phyloP scores from a whole-genome alignment of 2,329 filamentous ascomycete genomes.

The Fusarium circinatum region DNA sequence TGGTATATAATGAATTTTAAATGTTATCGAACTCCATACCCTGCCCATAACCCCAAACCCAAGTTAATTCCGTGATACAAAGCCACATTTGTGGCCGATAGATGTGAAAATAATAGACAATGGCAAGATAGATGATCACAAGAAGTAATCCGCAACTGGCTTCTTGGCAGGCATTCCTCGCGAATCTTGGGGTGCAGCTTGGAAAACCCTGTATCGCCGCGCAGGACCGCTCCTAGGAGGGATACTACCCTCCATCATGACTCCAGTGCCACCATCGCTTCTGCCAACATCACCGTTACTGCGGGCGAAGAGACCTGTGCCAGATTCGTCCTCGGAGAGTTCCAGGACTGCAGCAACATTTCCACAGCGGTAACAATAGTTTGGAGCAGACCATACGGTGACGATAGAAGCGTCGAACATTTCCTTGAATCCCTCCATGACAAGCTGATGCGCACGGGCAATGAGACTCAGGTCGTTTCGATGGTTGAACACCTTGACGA shows the following conservation, averaged over 20 bases:
- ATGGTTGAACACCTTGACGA: constrained; percentile 96
- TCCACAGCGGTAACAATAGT: constrained; percentile 96
- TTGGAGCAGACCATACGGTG: constrained; percentile 98
- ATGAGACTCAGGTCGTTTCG: constrained; percentile 92
- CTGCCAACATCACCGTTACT: constrained; percentile 76
- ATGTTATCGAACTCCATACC: constrained; percentile 40
- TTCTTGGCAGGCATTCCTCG: constrained; percentile 99
- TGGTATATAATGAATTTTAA: constrained; percentile 15
- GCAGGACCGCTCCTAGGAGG: constrained; percentile 74
- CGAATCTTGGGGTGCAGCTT: constrained; percentile 94
- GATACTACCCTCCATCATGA: constrained; percentile 60
- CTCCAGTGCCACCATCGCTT: constrained; percentile 61
- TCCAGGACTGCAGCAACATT: constrained; percentile 97
- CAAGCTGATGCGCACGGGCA: constrained; percentile 93
- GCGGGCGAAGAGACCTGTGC: constrained; percentile 74
- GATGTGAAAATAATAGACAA: constrained; percentile 3
- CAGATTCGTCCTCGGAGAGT: constrained; percentile 86
- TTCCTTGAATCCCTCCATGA: constrained; percentile 99
- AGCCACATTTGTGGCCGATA: constrained; percentile 15
- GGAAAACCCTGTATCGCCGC: constrained; percentile 91
- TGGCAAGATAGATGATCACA: constrained; percentile 57
- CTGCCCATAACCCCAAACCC: constrained; percentile 34
- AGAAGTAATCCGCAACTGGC: constrained; percentile 95
- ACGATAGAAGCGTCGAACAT: constrained; percentile 98
- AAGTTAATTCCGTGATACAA: constrained; percentile 35